Evolutionary conservation across 768 basidiomycete genomes (phyloP).

Genomic region (Russula sp.): DNA sequence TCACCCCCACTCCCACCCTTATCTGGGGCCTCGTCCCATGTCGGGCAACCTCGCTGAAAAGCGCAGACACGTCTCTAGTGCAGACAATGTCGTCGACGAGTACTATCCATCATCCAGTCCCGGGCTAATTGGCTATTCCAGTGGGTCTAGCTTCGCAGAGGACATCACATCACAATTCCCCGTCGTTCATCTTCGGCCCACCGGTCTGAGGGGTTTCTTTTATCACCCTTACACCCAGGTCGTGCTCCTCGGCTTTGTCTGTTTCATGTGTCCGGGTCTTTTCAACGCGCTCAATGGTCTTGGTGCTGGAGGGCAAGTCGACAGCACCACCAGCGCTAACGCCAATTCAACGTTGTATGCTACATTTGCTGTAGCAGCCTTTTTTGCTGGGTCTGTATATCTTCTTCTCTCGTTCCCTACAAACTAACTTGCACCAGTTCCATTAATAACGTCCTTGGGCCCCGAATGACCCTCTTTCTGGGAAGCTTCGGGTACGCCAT

Average conservation of each 20-base stretch:
- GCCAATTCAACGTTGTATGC: conserved; percentile 64
- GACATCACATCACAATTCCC: conserved; percentile 6
- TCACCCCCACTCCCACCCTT: not conserved
- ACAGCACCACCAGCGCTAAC: conserved; percentile 60
- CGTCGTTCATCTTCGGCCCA: conserved; percentile 41
- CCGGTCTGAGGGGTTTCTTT: conserved; percentile 50
- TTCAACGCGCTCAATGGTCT: conserved; percentile 79
- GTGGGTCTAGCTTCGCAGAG: conserved; percentile 7
- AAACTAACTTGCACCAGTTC: conserved; percentile 39
- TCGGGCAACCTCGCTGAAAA: conserved; percentile 10
- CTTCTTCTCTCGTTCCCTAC: not conserved
- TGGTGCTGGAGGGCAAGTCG: conserved; percentile 72
- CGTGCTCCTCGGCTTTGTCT: conserved; percentile 61
- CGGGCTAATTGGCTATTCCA: not conserved
- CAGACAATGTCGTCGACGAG: not conserved
- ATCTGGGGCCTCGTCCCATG: conserved; percentile 15
- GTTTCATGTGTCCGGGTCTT: conserved; percentile 54
- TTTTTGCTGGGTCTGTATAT: conserved; percentile 61
- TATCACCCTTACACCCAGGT: conserved; percentile 55
- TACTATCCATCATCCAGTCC: conserved; percentile 3
- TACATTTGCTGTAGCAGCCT: conserved; percentile 53
- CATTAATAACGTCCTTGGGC: conserved; percentile 77
- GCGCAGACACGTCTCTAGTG: not conserved
- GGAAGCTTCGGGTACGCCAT: conserved; percentile 74
- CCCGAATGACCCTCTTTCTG: conserved; percentile 62